Evolutionary conservation across 2,329 filamentous ascomycete species (phyloP), one percentile per base, ranked within the genome.

Genomic region (Tolypocladium nubicola): DNA sequence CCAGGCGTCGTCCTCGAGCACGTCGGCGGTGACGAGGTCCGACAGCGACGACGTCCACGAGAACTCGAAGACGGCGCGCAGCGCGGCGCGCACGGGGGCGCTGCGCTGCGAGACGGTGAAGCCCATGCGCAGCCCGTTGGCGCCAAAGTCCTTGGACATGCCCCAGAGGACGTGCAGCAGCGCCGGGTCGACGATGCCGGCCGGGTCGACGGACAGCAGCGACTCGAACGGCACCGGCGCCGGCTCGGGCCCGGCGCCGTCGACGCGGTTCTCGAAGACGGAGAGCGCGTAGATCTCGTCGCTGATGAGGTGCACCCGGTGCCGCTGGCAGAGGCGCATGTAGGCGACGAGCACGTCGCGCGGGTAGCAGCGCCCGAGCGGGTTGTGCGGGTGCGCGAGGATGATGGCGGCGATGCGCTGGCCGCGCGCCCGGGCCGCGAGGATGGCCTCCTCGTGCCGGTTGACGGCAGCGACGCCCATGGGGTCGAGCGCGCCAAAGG

Each of bases 121-220:
- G 0, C 80, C 81, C 4, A 83, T 60, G 1, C 81, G 75, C 9
- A 83, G 67, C 0, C 82, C 82, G 47, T 81, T 82, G 23, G 78
- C 76, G 30, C 79, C 78, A 65, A 84, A 85, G 65, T 83, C 80
- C 62, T 79, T 76, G 54, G 69, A 73, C 62, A 74, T 70, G 30
- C 73, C 71, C 66, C 76, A 75, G 26, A 81, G 65, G 1, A 81
- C 75, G 64, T 85, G 82, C 0, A 85, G 70, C 1, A 76, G 71
- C 9, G 65, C 60, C 1, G 75, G 70, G 57, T 83, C 75, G 38
- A 84, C 79, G 38, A 79, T 61, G 0, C 68, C 74, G 0, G 63
- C 58, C 0, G 70, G 64, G 26, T 78, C 70, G 21, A 82, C 74
- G 0, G 76, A 71, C 2, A 81, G 67, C 0, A 69, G 67, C 0